Evolutionary conservation across 345 rosid genomes (phyloP).

Genomic region (Linum usitatissimum): DNA sequence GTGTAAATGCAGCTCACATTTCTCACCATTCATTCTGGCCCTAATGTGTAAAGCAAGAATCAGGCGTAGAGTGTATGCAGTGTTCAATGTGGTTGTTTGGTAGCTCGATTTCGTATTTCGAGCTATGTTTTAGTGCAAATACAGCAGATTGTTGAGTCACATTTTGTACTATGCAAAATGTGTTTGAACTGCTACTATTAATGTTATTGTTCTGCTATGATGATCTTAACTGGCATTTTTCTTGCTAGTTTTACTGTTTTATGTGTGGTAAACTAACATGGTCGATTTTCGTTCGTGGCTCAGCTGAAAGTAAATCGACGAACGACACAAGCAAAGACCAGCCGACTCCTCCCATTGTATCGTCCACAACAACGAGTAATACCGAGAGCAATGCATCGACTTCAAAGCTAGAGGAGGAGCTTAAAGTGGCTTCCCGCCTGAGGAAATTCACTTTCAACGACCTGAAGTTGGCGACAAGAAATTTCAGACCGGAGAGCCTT

Average conservation of each 20-base stretch:
- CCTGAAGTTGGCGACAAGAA: conserved; percentile 85
- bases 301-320: conserved; percentile 57
- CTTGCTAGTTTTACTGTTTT: too few species aligned
- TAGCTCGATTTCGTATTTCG: neutral
- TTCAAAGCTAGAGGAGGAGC: conserved; percentile 78
- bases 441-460: conserved; percentile 83
- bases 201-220: too few species aligned
- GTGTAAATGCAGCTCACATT: too few species aligned
- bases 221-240: too few species aligned
- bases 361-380: conserved; percentile 75
- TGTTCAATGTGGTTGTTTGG: neutral
- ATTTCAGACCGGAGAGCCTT: conserved; percentile 90
- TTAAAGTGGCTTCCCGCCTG: conserved; percentile 63
- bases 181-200: too few species aligned
- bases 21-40: too few species aligned
- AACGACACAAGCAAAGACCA: conserved; percentile 67
- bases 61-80: neutral
- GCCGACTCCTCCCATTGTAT: conserved; percentile 41
- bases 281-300: conserved; percentile 12
- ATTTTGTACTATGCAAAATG: neutral
- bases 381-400: conserved; percentile 75
- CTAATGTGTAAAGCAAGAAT: too few species aligned
- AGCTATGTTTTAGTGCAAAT: neutral
- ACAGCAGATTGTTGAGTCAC: too few species aligned
- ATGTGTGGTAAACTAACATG: conserved; percentile 4